A percentile compares a stretch with the other conserved stretches of the same genome.
These are phyloP conservation scores for Brachypodium distachyon DNA, from an alignment of 202 grass and related monocot genomes.

Conservation along the genomic window DNA sequence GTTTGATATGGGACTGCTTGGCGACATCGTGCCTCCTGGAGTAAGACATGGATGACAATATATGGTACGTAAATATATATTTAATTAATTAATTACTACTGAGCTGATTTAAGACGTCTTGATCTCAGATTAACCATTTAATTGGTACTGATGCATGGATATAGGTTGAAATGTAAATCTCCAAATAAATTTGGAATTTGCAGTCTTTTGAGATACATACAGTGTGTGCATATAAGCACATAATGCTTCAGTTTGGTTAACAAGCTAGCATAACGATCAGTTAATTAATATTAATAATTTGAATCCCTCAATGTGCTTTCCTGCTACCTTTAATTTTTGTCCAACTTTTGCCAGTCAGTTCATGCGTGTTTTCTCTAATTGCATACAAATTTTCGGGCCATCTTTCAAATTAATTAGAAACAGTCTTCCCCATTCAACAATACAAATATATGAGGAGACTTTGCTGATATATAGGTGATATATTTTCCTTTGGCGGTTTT, in stretches of 20 bases:
- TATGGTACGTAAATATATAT: background rate
- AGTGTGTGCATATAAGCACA: too few species aligned
- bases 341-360: conserved; percentile 1
- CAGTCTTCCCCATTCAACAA: background rate
- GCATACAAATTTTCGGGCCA: background rate
- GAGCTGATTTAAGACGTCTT: too few species aligned
- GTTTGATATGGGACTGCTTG: conserved; percentile 56
- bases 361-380: background rate
- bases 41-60: conserved; percentile 49
- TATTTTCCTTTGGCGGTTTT: background rate
- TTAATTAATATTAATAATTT: background rate
- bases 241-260: background rate
- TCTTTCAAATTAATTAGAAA: background rate
- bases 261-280: background rate
- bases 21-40: conserved; percentile 80
- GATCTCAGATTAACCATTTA: too few species aligned
- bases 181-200: too few species aligned
- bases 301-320: background rate
- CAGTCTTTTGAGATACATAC: too few species aligned
- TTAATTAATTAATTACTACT: too few species aligned
- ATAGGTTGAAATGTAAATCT: too few species aligned
- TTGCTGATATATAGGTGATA: background rate
- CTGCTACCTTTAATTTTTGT: background rate
- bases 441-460: background rate
- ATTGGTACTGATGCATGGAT: too few species aligned